Conservation (phyloP, 768 basidiomycete species). For the Leucocoprinus sp. region DNA sequence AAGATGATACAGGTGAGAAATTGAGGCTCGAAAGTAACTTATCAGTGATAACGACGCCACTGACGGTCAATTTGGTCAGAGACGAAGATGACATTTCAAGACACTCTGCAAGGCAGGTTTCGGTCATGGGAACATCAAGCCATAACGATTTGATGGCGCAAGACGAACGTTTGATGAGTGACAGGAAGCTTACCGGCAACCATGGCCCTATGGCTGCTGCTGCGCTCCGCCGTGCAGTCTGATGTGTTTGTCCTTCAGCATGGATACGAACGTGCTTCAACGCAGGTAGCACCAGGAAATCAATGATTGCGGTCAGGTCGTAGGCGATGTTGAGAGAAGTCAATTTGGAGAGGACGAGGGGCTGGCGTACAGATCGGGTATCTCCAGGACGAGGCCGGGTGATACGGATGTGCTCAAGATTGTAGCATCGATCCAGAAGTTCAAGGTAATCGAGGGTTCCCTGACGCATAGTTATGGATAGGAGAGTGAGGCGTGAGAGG, state of each 20-base stretch:
- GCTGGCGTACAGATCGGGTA: slow-evolving; percentile 16
- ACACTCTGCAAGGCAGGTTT: slow-evolving; percentile 20
- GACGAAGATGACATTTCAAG: slow-evolving; percentile 18
- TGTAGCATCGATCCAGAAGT: slow-evolving; percentile 23
- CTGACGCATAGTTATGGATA: slow-evolving; percentile 24
- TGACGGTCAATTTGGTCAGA: slow-evolving; percentile 19
- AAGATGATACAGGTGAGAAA: background rate
- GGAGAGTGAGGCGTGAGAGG: slow-evolving; percentile 19
- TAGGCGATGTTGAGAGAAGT: slow-evolving; percentile 24
- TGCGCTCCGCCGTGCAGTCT: slow-evolving; percentile 10
- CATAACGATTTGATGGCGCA: slow-evolving; percentile 22
- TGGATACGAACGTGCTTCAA: slow-evolving; percentile 24
- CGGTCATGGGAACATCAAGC: slow-evolving; percentile 22
- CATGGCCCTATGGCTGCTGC: slow-evolving; percentile 14
- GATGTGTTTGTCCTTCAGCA: slow-evolving; percentile 5
- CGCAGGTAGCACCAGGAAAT: slow-evolving; percentile 24
- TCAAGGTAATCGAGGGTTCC: slow-evolving; percentile 25
- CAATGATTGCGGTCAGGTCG: slow-evolving; percentile 22
- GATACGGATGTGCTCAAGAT: slow-evolving; percentile 26
- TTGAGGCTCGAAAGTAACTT: slow-evolving; percentile 17
- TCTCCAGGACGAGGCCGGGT: slow-evolving; percentile 19
- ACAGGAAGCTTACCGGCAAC: slow-evolving; percentile 21
- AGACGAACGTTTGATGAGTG: slow-evolving; percentile 23
- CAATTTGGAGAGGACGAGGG: slow-evolving; percentile 23
- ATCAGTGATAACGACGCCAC: slow-evolving; percentile 20